Conservation (phyloP, 208 protist genomes). For the Endotrypanum monterogeii region DNA sequence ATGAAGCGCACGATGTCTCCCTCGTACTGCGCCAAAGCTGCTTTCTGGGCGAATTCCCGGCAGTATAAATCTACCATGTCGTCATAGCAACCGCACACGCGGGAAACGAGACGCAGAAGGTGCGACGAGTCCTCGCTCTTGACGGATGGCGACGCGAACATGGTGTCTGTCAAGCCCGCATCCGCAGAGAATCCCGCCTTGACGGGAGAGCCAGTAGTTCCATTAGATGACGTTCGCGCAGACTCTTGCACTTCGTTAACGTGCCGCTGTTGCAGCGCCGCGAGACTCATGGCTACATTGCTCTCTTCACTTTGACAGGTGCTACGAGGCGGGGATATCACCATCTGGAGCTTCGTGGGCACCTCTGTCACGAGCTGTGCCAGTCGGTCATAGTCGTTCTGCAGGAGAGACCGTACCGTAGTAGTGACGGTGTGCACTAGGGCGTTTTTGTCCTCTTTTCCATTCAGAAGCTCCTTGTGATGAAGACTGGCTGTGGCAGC, state of each 20-base stretch:
- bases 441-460: constrained; percentile 18
- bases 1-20: constrained; percentile 36
- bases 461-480: constrained; percentile 16
- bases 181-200: not conserved
- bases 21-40: constrained; percentile 35
- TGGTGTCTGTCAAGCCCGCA: not conserved
- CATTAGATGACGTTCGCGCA: not conserved
- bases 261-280: constrained; percentile 2
- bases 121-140: constrained; percentile 21
- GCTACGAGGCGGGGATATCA: not conserved
- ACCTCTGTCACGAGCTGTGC: constrained; percentile 37
- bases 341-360: constrained; percentile 25
- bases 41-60: constrained; percentile 7
- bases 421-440: constrained; percentile 6
- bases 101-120: constrained; percentile 10
- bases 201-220: not conserved
- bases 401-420: constrained; percentile 25
- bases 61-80: constrained; percentile 14
- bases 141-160: not conserved
- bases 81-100: constrained; percentile 6
- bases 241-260: constrained; percentile 12
- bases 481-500: constrained; percentile 1
- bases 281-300: too few species aligned
- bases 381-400: constrained; percentile 31
- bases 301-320: not conserved